Evolutionary conservation across 2,329 filamentous ascomycete species (phyloP).

Genomic region (Talaromyces sp.): DNA sequence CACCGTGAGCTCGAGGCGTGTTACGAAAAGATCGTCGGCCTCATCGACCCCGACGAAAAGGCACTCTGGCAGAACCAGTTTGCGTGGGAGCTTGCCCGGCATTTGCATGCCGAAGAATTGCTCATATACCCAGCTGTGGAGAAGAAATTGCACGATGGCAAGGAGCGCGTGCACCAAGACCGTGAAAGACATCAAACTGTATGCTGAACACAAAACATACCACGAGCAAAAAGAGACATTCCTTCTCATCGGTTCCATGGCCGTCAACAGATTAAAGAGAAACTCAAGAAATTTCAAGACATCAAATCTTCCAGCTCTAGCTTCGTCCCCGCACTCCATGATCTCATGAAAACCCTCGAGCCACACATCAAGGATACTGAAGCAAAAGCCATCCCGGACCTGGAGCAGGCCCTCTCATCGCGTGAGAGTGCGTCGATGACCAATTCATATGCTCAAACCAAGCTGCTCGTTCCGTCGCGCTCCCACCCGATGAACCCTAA

Average conservation of each 20-base stretch:
- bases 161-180: background rate
- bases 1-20: background rate
- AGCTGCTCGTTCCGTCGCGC: constrained; percentile 49
- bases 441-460: constrained; percentile 47
- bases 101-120: background rate
- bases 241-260: background rate
- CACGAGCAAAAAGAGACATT: background rate
- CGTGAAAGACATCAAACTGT: background rate
- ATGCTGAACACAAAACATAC: background rate
- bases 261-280: constrained; percentile 44
- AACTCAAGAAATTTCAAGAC: constrained; percentile 47
- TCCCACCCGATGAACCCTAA: constrained; percentile 48
- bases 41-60: constrained; percentile 26
- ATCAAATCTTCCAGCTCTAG: constrained; percentile 34
- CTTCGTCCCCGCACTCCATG: constrained; percentile 42
- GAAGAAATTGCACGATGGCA: background rate
- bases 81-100: background rate
- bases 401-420: constrained; percentile 39
- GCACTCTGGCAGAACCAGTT: background rate
- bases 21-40: constrained; percentile 54
- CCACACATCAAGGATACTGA: constrained; percentile 50
- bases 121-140: background rate
- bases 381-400: constrained; percentile 41
- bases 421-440: constrained; percentile 35
- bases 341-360: constrained; percentile 40